Evolutionary conservation across 768 basidiomycete species (phyloP), one percentile per base, ranked within the genome.

Genomic region (Suillus cothurnatus): DNA sequence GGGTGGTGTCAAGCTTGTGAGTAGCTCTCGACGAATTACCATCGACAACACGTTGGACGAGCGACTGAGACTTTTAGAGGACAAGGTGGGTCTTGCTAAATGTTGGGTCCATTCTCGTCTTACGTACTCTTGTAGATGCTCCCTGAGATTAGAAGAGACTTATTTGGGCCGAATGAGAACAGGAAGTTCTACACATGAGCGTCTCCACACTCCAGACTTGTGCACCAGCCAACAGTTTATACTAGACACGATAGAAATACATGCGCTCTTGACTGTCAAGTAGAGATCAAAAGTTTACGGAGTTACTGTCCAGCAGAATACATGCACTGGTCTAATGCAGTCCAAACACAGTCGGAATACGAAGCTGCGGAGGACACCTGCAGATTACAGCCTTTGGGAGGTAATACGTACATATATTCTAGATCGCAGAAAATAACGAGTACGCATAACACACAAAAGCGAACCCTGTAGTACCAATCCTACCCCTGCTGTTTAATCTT

Each of bases 41-140:
- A 84, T 99, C 28, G 93, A 99, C 78, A 99, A 99, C 74, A 95
- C 96, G 2, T 81, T 99, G 60, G 96, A 97, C 70, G 95, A 98
- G 77, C 85, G 97, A 56, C 78, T 99, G 72, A 84, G 89, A 68
- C 77, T 99, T 69, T 80, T 99, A 47, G 95, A 98, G 79, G 94
- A 97, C 73, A 85, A 91, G 79, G 95, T 94, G 68, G 67, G 88
- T 78, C 26, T n/a, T 4, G 3, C 58, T 28, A 14, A 21, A 41
- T 23, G 38, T 11, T 19, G 43, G 38, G 38, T 26, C 17, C 6
- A 14, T 23, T 11, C 36, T 53, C 67, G 28, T 72, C 38, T 41
- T n/a, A 26, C n/a, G 56, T 50, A 15, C 41, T 26, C 58, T 26
- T 26, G 38, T 28, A 97, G 94, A 98, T 98, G 97, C 82, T 99